Percentiles rank a stretch among this genome's conserved stretches.
phyloP scores from a whole-genome alignment of 345 rosid species.

The Eutrema yunnanense region DNA sequence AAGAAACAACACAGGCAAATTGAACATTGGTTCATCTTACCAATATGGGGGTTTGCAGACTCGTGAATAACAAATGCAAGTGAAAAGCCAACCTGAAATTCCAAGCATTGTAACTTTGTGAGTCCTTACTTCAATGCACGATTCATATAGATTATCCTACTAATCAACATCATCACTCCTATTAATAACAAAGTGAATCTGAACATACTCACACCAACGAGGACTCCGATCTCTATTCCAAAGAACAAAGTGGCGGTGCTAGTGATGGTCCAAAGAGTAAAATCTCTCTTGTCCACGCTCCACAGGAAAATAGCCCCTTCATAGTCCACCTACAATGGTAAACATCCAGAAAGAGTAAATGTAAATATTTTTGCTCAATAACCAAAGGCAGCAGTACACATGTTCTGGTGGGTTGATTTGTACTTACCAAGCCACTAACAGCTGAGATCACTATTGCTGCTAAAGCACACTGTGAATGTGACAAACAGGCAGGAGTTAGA shows the following conservation, averaged over 20 bases:
- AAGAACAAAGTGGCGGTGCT: constrained; percentile 72
- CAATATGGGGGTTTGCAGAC: constrained; percentile 97
- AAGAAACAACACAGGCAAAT: not conserved
- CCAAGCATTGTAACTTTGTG: constrained; percentile 13
- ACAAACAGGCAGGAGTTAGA: not conserved
- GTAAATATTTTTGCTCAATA: not conserved
- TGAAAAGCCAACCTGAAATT: constrained; percentile 75
- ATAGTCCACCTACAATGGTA: constrained; percentile 70
- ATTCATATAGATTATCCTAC: not conserved
- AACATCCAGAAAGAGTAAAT: constrained; percentile 15
- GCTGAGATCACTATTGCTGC: constrained; percentile 96
- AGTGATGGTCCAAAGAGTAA: constrained; percentile 93
- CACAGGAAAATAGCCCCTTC: constrained; percentile 90
- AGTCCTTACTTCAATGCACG: not conserved
- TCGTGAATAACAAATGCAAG: constrained; percentile 97
- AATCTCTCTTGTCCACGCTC: constrained; percentile 92
- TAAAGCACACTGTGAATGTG: constrained; percentile 74
- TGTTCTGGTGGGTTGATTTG: constrained; percentile 2
- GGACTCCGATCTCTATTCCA: constrained; percentile 96
- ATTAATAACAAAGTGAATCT: not conserved
- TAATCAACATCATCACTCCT: not conserved
- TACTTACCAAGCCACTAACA: constrained; percentile 85
- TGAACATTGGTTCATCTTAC: constrained; percentile 37
- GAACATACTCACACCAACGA: constrained; percentile 73
- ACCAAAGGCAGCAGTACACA: not conserved